A percentile compares a stretch with the other conserved stretches of the same genome.
These are phyloP conservation scores for Tulasnella sp. DNA, from an alignment of 768 basidiomycete genomes.

Conservation along the genomic window DNA sequence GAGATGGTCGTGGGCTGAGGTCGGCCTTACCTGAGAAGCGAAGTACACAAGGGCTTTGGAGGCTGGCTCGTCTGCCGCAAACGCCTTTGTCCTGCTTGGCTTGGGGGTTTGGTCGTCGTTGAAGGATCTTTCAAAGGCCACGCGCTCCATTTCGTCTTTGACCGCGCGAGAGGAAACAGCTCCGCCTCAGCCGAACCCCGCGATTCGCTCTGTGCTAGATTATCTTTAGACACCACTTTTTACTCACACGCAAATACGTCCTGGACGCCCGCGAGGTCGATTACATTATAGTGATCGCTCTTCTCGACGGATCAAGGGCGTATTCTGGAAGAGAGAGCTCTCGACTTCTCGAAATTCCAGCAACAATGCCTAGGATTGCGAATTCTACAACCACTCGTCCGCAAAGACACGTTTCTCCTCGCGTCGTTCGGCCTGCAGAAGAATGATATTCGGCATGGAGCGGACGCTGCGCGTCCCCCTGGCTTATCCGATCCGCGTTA, in stretches of 20 bases:
- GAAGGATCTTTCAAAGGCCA: neutral
- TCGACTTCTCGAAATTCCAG: neutral
- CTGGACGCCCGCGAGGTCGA: neutral
- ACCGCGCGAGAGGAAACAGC: neutral
- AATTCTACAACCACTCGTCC: neutral
- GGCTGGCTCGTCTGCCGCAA: neutral
- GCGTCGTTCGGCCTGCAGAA: neutral
- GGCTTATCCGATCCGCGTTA: neutral
- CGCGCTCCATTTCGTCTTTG: neutral
- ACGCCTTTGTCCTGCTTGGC: neutral
- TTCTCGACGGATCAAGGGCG: neutral
- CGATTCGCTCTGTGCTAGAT: neutral
- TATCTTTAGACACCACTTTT: neutral
- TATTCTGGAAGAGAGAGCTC: neutral
- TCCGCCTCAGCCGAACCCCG: neutral
- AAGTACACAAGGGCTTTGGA: neutral
- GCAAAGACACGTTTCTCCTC: neutral
- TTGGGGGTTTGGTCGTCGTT: neutral
- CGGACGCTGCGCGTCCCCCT: neutral
- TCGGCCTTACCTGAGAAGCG: neutral
- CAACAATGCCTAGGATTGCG: neutral
- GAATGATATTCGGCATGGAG: neutral
- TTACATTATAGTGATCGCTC: neutral
- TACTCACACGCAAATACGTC: neutral
- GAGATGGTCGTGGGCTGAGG: neutral